Percentiles rank a stretch among this genome's conserved stretches.
Conservation (phyloP, 2,329 filamentous ascomycete species). For the Arthrobotrys iridis region DNA sequence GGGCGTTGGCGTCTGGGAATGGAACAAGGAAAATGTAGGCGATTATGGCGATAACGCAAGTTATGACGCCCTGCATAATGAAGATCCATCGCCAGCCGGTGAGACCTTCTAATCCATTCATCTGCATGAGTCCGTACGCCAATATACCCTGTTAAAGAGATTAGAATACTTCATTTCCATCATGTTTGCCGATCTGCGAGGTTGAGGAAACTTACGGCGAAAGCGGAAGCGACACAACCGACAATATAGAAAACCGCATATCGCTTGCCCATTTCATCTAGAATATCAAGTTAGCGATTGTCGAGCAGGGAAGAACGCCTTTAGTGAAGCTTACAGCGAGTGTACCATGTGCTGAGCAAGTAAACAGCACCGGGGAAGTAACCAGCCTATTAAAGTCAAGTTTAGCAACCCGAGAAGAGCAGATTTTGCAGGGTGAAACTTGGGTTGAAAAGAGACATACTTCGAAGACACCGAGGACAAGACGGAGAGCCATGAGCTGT, state of each 20-base stretch:
- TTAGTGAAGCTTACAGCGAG: conserved; percentile 66
- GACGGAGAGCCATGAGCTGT: conserved; percentile 67
- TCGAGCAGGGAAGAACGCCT: not conserved
- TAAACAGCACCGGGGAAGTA: conserved; percentile 78
- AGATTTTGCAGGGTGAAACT: not conserved
- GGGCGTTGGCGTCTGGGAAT: conserved; percentile 70
- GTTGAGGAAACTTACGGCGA: conserved; percentile 62
- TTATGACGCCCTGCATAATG: conserved; percentile 64
- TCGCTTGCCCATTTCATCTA: conserved; percentile 57
- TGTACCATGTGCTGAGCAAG: conserved; percentile 78
- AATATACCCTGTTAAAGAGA: conserved; percentile 75
- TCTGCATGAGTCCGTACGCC: conserved; percentile 71
- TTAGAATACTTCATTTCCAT: conserved; percentile 72
- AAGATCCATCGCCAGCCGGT: conserved; percentile 65
- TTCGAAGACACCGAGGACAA: conserved; percentile 73
- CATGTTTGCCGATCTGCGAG: conserved; percentile 57
- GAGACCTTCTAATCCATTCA: conserved; percentile 63
- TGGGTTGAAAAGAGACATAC: conserved; percentile 20
- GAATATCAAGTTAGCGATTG: not conserved
- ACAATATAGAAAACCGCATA: conserved; percentile 66
- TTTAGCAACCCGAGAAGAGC: not conserved
- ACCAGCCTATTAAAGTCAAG: conserved; percentile 62
- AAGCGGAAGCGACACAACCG: conserved; percentile 64
- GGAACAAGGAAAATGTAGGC: conserved; percentile 71
- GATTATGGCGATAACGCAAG: conserved; percentile 65